A percentile compares a stretch with the other conserved stretches of the same genome.
Evolutionary conservation across 2,329 filamentous ascomycete genomes (phyloP).

Genomic region (Purpureocillium lavendulum): DNA sequence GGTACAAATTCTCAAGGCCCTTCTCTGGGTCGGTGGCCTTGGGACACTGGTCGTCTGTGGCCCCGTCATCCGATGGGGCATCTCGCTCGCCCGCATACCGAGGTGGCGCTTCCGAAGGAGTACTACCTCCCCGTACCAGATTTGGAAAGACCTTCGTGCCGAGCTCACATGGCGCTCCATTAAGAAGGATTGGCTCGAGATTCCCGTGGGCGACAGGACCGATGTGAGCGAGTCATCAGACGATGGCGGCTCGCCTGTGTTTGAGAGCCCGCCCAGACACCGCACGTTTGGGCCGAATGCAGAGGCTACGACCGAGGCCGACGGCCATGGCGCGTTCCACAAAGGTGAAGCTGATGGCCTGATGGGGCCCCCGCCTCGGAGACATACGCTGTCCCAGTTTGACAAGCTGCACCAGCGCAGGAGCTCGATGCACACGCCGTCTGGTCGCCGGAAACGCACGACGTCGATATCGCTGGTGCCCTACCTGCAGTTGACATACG

Average conservation of each 20-base stretch:
- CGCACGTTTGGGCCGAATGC: conserved; percentile 18
- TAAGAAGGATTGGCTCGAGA: conserved; percentile 27
- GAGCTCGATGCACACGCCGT: conserved; percentile 45
- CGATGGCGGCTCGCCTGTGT: conserved; percentile 11
- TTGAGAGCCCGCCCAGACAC: conserved; percentile 15
- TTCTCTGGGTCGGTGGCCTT: conserved; percentile 80
- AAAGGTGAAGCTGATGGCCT: conserved; percentile 9
- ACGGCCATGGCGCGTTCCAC: conserved; percentile 11
- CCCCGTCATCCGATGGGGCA: conserved; percentile 71
- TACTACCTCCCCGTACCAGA: conserved; percentile 23
- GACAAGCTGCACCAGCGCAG: conserved; percentile 24
- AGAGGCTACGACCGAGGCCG: conserved; percentile 6
- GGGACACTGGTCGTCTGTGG: conserved; percentile 65
- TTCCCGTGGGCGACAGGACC: conserved; percentile 19
- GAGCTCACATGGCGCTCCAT: conserved; percentile 38
- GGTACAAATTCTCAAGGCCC: conserved; percentile 71
- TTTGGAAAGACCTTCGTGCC: conserved; percentile 30
- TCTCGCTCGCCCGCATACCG: conserved; percentile 78
- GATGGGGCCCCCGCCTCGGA: conserved; percentile 18
- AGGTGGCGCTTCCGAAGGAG: conserved; percentile 76
- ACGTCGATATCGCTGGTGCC: conserved; percentile 58
- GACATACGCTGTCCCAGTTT: conserved; percentile 45
- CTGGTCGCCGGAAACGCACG: conserved; percentile 57
- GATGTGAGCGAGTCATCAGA: conserved; percentile 22
- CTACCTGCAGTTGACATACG: conserved; percentile 72